phyloP scores from a whole-genome alignment of 169 alveolate genomes.

The Fabrea salina region DNA sequence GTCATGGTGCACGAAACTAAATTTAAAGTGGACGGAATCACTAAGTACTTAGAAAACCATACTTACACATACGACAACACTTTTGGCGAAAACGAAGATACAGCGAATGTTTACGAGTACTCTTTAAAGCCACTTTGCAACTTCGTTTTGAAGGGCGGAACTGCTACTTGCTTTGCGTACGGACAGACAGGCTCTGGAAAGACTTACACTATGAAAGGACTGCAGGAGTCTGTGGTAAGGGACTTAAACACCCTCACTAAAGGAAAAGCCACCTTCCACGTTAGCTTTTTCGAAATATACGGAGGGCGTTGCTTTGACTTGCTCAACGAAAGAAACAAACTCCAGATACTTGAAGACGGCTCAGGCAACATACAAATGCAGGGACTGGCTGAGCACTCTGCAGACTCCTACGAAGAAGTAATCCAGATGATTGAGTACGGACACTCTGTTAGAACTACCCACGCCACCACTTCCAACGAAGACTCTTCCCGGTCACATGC shows the following conservation, averaged over 20 bases:
- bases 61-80: slow-evolving; percentile 53
- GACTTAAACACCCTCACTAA: slow-evolving; percentile 41
- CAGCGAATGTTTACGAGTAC: slow-evolving; percentile 39
- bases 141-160: slow-evolving; percentile 57
- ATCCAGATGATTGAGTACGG: slow-evolving; percentile 61
- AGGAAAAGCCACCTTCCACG: slow-evolving; percentile 39
- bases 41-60: slow-evolving; percentile 72
- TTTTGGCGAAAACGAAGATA: slow-evolving; percentile 56
- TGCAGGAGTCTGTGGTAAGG: slow-evolving; percentile 57
- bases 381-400: slow-evolving; percentile 62
- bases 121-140: slow-evolving; percentile 54
- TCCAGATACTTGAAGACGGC: slow-evolving; percentile 69
- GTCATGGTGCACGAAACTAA: slow-evolving; percentile 81
- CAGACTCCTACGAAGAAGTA: slow-evolving; percentile 56
- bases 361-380: slow-evolving; percentile 62
- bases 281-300: slow-evolving; percentile 76
- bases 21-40: slow-evolving; percentile 87
- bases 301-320: slow-evolving; percentile 76
- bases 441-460: slow-evolving; percentile 75
- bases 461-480: slow-evolving; percentile 84
- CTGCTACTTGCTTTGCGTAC: slow-evolving; percentile 74
- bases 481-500: slow-evolving; percentile 87
- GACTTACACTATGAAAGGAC: slow-evolving; percentile 73
- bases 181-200: slow-evolving; percentile 81
- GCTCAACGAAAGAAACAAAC: slow-evolving; percentile 62